Base-by-base conservation (phyloP, 768 basidiomycete genomes). In the Chlorophyllum brunneum region DNA sequence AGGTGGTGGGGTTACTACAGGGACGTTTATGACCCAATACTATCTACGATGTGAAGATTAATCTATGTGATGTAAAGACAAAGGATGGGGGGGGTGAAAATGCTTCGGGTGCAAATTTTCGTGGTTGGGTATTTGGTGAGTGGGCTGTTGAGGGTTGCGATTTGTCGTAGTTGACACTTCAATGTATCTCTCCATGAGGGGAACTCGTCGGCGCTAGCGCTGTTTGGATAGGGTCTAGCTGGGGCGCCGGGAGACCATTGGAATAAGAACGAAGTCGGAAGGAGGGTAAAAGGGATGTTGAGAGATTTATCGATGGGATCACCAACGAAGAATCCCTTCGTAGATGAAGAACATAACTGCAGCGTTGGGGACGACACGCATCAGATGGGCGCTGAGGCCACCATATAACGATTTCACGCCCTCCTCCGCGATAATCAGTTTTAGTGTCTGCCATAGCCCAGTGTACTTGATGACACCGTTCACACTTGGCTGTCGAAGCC, bases 301-400 rank as follows among this genome's bases (percentile, higher is more conserved):
- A n/a, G 16, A n/a, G 4, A 16, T 36, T n/a, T 5, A 16, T 15
- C 11, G 11, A 5, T 13, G 34, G 16, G 30, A 37, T 52, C 73
- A 72, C 83, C 83, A 90, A 34, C 83, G 75, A 26, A 95, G 71
- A 26, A 85, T 74, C 22, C 86, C 83, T 67, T 98, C 95, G 63
- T 98, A 98, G 63, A 97, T 93, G 55, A 84, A 85, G 71, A 87
- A 99, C 95, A 98, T 98, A 58, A 95, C 91, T 0, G 88, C 89
- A 0, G 95, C 95, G 60, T 99, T 99, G 5, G 95, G 95, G 3
- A 99, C 91, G 52, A 98, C 94, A 44, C 97, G 86, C 81, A 99
- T 87, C 52, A 99, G 76, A 66, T 98, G 97, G 0, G 97, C 94
- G 48, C 86, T 88, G 50, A 99, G 79, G 8, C 97, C 97, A 29